These are phyloP conservation scores for Phylloporus sp. DNA, from an alignment of 1,284 basidiomycete genomes.

Conservation along the genomic window DNA sequence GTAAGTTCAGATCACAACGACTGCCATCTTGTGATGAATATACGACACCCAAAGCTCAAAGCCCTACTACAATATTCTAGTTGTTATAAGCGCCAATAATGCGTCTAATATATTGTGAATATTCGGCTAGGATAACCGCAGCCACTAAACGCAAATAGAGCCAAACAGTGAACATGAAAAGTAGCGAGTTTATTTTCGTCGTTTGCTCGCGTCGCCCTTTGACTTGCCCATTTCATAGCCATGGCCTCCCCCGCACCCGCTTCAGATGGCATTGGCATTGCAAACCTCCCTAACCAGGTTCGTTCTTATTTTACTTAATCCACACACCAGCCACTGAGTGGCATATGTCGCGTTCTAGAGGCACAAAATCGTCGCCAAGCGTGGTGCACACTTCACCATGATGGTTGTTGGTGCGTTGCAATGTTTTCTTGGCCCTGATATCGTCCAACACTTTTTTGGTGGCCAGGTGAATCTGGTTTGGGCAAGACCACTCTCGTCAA, in stretches of 20 bases:
- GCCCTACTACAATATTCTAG: no score
- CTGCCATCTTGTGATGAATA: no score
- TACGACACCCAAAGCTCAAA: no score
- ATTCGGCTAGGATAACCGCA: no score
- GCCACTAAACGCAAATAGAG: conserved; percentile 36
- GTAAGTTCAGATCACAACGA: background rate
- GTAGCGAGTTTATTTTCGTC: conserved; percentile 29
- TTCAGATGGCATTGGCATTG: conserved; percentile 83
- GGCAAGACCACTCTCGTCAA: conserved; percentile 98
- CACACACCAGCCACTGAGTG: background rate
- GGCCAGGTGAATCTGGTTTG: conserved; percentile 88
- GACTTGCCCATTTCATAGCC: conserved; percentile 10
- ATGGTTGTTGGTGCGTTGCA: conserved; percentile 93
- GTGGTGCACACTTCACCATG: conserved; percentile 96
- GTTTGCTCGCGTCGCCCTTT: conserved; percentile 1
- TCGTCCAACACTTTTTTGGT: background rate
- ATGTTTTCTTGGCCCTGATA: background rate
- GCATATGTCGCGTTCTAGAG: conserved; percentile 53
- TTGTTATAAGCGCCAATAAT: no score
- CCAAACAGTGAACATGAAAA: conserved; percentile 35
- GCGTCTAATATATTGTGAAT: no score
- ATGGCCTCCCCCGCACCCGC: conserved; percentile 39
- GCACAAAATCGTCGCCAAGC: conserved; percentile 97
- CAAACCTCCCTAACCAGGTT: conserved; percentile 98
- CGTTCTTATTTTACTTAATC: conserved; percentile 33